Base-by-base conservation (phyloP, 106 monocot species). In the Apostasia ramifera region DNA sequence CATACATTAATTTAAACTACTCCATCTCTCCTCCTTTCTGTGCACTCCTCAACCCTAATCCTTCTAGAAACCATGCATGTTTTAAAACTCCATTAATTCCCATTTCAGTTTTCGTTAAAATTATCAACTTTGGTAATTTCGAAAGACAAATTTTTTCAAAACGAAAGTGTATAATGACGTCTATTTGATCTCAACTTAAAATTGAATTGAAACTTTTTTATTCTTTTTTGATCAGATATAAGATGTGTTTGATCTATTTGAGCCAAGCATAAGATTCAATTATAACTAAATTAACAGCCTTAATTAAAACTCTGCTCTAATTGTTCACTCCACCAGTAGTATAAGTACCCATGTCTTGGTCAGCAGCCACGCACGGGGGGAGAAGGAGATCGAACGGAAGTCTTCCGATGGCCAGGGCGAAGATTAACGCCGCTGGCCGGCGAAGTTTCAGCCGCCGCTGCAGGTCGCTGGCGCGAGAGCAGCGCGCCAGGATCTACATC, bases 401-500 rank as follows among this genome's bases (percentile, higher is more conserved):
- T 2, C 63, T 71, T 5, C 48, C 41, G 8, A 55, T 73, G 68
- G 43, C 77, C 0, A 37, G 58, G 44, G 11, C 61, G 59, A 85
- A 78, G 26, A 26, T 26, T 70, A 69, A 70, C 40, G 63, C 61
- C 2, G 70, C 61, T 43, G 5, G 61, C 43, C 61, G 79, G 8
- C 26, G 74, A 42, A 67, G 82, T 12, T 80, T 85, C 75, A 67
- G 75, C 8, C 12, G 80, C 58, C 77, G 89, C 46, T 85, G 85
- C 72, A 68, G 80, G 13, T 37, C 71, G 5, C 69, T 89, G n/a
- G 82, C 80, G 44, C 85, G 82, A 74, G 89, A 89, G 82, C 89
- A 89, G 71, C 70, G 82, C 4, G 89, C 82, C n/a, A 85, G 85
- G 78, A 80, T 89, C 41, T 89, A 89, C 77, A 89, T 89, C 68